These are phyloP conservation scores for Sequoiadendron giganteum DNA, from an alignment of 75 land plant genomes.

Conservation along the genomic window DNA sequence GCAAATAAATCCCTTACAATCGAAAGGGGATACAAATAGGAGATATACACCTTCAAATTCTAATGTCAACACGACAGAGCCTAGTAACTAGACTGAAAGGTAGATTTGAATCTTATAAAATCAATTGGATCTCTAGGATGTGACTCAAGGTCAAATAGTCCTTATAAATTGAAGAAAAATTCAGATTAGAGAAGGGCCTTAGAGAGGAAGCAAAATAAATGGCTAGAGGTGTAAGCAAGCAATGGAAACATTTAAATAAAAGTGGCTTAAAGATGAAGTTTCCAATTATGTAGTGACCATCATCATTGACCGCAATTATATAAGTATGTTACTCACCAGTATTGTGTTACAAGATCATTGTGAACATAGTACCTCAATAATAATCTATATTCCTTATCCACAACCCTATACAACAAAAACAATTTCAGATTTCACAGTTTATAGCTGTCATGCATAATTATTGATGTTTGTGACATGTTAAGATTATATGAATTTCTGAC, in stretches of 20 bases:
- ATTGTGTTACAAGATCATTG: neutral
- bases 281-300: neutral
- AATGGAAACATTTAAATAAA: neutral
- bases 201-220: neutral
- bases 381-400: neutral
- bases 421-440: neutral
- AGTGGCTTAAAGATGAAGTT: neutral
- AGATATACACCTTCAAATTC: neutral
- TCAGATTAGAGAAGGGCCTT: neutral
- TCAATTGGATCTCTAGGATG: neutral
- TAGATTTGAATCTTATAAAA: neutral
- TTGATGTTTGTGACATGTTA: neutral
- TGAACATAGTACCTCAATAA: neutral
- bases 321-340: neutral
- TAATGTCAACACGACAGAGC: neutral
- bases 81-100: neutral
- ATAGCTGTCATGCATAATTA: neutral
- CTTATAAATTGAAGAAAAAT: neutral
- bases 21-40: neutral
- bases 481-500: neutral
- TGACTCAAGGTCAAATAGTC: neutral
- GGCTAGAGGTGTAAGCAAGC: constrained; percentile 3
- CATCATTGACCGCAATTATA: neutral
- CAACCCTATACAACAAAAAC: neutral
- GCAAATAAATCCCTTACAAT: neutral